phyloP scores from a whole-genome alignment of 768 basidiomycete genomes.

The Rhizopogon vinicolor region DNA sequence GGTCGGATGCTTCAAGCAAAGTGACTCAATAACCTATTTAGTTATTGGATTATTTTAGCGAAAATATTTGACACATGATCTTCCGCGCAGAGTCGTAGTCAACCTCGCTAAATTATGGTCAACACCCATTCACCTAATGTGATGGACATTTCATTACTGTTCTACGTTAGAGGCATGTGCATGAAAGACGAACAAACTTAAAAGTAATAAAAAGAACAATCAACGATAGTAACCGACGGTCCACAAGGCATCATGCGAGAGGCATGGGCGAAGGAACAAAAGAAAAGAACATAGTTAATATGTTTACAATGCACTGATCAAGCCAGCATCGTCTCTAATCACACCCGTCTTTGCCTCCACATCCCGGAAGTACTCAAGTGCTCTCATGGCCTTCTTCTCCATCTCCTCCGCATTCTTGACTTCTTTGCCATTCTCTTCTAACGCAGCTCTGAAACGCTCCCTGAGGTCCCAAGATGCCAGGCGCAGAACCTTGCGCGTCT shows the following conservation, averaged over 20 bases:
- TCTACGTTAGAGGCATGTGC: conserved; percentile 1
- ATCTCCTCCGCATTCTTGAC: conserved; percentile 73
- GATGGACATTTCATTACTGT: neutral
- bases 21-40: too few relatives aligned
- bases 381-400: conserved; percentile 64
- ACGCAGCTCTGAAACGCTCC: conserved; percentile 73
- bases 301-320: conserved; percentile 11
- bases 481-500: conserved; percentile 91
- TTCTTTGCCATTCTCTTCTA: conserved; percentile 77
- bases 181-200: neutral
- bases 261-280: neutral
- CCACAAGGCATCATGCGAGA: neutral
- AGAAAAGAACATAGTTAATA: neutral
- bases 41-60: too few relatives aligned
- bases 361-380: conserved; percentile 66
- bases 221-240: neutral
- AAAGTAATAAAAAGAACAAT: neutral
- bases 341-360: conserved; percentile 41
- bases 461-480: conserved; percentile 87
- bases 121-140: neutral
- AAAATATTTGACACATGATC: too few relatives aligned
- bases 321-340: conserved; percentile 25
- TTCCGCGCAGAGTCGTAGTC: too few relatives aligned
- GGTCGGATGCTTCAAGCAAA: neutral
- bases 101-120: neutral